Percentiles rank a stretch among this genome's conserved stretches.
phyloP scores from a whole-genome alignment of 768 basidiomycete species.

The Russula virescens region DNA sequence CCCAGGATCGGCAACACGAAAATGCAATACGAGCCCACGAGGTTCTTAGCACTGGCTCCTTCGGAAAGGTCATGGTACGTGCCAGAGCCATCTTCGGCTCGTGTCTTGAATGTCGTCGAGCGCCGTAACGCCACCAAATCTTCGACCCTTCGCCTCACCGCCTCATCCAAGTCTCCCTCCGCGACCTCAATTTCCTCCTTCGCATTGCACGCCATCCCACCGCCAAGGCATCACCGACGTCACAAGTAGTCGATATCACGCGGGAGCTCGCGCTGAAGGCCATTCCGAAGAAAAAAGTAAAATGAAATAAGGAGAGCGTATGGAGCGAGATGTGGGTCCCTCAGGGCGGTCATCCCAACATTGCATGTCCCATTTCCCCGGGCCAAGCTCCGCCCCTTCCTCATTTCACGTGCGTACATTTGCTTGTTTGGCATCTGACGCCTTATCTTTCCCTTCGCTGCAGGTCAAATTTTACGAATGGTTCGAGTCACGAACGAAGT shows the following conservation, averaged over 20 bases:
- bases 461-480: constrained; percentile 95
- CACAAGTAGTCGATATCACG: constrained; percentile 32
- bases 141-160: not conserved
- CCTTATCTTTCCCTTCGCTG: too few relatives aligned
- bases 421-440: not conserved
- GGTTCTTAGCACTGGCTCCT: constrained; percentile 75
- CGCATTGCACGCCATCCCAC: too few relatives aligned
- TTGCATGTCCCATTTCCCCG: constrained; percentile 45
- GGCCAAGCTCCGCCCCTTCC: not conserved
- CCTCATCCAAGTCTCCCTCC: constrained; percentile 4
- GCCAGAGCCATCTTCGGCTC: not conserved
- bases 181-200: not conserved
- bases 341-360: constrained; percentile 86
- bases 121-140: constrained; percentile 48
- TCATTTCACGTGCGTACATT: not conserved
- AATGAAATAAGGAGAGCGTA: constrained; percentile 81
- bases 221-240: too few relatives aligned
- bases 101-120: constrained; percentile 41
- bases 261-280: constrained; percentile 85
- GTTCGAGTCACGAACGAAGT: constrained; percentile 93
- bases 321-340: constrained; percentile 94
- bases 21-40: constrained; percentile 70
- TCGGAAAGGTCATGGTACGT: constrained; percentile 81
- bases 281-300: constrained; percentile 93
- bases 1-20: constrained; percentile 87